phyloP scores from a whole-genome alignment of 371 early-diverging fungal genomes.

The Furculomyces boomerangus region DNA sequence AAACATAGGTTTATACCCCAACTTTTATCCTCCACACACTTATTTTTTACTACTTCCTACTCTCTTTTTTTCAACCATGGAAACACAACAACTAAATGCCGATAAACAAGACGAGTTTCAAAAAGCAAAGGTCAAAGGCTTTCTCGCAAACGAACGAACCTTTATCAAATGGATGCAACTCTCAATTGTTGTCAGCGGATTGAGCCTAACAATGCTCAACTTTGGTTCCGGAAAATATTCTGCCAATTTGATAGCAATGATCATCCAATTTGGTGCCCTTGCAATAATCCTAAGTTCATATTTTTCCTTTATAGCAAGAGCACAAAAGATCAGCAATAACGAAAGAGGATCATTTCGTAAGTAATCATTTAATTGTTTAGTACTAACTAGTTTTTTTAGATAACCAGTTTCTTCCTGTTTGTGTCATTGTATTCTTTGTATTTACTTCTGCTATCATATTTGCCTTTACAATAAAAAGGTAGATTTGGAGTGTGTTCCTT shows the following conservation, averaged over 20 bases:
- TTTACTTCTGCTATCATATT: constrained; percentile 18
- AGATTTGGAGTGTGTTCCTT: too few species aligned
- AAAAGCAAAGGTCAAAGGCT: constrained; percentile 49
- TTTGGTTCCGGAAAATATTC: constrained; percentile 39
- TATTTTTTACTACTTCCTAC: too few species aligned
- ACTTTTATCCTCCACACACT: too few species aligned
- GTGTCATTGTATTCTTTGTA: constrained; percentile 23
- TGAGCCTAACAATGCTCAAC: constrained; percentile 62
- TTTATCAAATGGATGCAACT: constrained; percentile 80
- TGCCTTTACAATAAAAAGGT: background rate
- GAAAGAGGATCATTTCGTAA: constrained; percentile 18
- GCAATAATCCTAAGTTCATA: constrained; percentile 23
- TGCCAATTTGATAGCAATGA: constrained; percentile 19
- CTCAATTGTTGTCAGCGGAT: constrained; percentile 47
- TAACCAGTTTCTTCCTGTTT: constrained; percentile 17
- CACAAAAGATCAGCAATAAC: constrained; percentile 18
- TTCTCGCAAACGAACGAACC: constrained; percentile 89
- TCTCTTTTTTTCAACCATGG: too few species aligned
- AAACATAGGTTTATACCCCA: too few species aligned
- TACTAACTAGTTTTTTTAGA: constrained; percentile 6
- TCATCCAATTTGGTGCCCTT: constrained; percentile 21
- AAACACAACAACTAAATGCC: constrained; percentile 2
- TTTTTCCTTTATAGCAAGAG: constrained; percentile 16
- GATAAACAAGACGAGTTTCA: constrained; percentile 23
- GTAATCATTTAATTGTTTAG: background rate